Conservation (phyloP, 352 stramenopile genomes). For the Achlya hypogyna region DNA sequence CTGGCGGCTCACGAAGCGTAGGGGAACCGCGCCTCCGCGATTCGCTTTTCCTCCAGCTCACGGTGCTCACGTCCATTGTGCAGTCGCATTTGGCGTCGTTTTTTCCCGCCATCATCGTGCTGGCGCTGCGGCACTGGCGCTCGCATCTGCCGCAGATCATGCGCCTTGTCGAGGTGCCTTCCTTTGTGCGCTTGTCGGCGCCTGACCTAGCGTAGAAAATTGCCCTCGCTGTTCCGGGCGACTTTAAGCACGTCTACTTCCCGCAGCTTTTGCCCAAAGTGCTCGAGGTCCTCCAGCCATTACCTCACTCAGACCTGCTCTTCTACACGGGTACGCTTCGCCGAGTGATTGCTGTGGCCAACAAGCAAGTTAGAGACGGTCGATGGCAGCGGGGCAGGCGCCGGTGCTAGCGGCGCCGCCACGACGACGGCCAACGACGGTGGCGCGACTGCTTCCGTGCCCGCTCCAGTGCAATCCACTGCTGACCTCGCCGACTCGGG, state of each 20-base stretch:
- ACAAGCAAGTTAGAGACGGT: slow-evolving; percentile 21
- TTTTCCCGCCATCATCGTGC: slow-evolving; percentile 93
- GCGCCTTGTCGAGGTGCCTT: slow-evolving; percentile 85
- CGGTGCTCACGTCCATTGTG: slow-evolving; percentile 93
- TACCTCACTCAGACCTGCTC: slow-evolving; percentile 50
- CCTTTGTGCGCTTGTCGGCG: slow-evolving; percentile 16
- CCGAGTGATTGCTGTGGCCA: slow-evolving; percentile 21
- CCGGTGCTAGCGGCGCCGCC: slow-evolving; percentile 8
- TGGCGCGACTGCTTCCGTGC: background rate
- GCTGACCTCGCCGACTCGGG: background rate
- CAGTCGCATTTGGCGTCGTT: slow-evolving; percentile 94
- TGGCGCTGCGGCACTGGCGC: slow-evolving; percentile 95
- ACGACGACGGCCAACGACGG: background rate
- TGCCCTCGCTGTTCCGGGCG: slow-evolving; percentile 50
- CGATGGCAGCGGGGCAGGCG: slow-evolving; percentile 25
- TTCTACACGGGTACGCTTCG: slow-evolving; percentile 39
- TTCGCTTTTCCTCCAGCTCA: slow-evolving; percentile 95
- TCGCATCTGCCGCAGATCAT: slow-evolving; percentile 94
- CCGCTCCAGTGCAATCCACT: background rate
- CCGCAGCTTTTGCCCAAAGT: slow-evolving; percentile 82
- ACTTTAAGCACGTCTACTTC: slow-evolving; percentile 83
- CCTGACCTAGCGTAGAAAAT: slow-evolving; percentile 57
- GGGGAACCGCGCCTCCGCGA: slow-evolving; percentile 90
- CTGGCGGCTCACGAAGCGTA: slow-evolving; percentile 20
- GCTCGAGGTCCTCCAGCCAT: slow-evolving; percentile 75